Evolutionary conservation across 1,284 basidiomycete species (phyloP).

Genomic region (Trichosporon coremiiforme): DNA sequence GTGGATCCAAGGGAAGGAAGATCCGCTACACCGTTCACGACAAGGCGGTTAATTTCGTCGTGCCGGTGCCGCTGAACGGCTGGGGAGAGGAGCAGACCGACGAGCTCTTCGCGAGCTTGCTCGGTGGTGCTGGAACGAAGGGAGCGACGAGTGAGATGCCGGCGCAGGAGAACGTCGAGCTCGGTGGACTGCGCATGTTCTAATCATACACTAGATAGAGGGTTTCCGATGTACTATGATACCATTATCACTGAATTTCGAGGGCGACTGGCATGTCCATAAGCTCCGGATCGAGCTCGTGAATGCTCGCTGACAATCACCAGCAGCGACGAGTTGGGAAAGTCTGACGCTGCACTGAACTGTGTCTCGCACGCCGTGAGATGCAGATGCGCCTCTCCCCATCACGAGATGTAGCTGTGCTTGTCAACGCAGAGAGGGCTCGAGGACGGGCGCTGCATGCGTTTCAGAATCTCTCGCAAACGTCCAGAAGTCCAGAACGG

Average conservation of each 20-base stretch:
- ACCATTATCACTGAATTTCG: background rate
- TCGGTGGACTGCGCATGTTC: conserved; percentile 30
- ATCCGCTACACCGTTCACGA: conserved; percentile 89
- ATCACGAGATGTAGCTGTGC: no score
- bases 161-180: conserved; percentile 20
- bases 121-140: conserved; percentile 60
- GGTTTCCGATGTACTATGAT: background rate
- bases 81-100: conserved; percentile 96
- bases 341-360: no score
- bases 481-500: background rate
- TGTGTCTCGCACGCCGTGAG: no score
- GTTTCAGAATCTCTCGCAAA: background rate
- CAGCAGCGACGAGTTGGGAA: no score
- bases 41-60: conserved; percentile 91
- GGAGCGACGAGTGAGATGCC: conserved; percentile 25
- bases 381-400: no score
- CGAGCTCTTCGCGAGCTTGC: conserved; percentile 80
- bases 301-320: no score
- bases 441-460: no score
- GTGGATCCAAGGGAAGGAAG: conserved; percentile 86
- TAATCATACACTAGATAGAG: conserved; percentile 4
- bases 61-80: conserved; percentile 67
- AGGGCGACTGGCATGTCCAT: no score
- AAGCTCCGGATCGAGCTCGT: no score
- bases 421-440: no score